Conservation (phyloP, 805 yeast genomes). For the baker's yeast (Saccharomyces cerevisiae) region DNA sequence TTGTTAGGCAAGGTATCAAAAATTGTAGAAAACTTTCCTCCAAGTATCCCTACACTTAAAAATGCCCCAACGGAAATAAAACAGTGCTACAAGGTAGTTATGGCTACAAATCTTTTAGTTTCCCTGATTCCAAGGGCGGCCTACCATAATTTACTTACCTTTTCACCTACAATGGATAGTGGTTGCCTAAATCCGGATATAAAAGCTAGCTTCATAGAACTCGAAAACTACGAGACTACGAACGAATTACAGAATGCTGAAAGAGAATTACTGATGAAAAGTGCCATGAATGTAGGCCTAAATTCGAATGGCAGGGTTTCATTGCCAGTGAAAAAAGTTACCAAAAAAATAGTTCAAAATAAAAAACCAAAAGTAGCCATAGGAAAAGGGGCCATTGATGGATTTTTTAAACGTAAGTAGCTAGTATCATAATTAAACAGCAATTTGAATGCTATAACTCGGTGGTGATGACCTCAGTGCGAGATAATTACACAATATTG, state of each 20-base stretch:
- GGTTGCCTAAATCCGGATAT: background rate
- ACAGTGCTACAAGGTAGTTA: conserved; percentile 29
- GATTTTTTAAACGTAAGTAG: conserved; percentile 46
- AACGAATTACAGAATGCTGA: conserved; percentile 5
- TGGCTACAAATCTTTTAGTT: conserved; percentile 36
- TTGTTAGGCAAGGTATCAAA: conserved; percentile 33
- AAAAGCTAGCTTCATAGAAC: background rate
- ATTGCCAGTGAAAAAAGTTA: conserved; percentile 16
- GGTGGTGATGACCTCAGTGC: background rate
- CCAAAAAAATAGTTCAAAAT: conserved; percentile 21
- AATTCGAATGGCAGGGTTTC: conserved; percentile 10
- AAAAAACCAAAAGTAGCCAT: conserved; percentile 40
- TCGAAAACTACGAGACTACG: background rate
- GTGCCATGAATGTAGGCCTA: conserved; percentile 26
- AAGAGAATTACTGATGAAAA: conserved; percentile 26
- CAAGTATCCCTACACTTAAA: conserved; percentile 27
- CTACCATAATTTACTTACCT: conserved; percentile 14
- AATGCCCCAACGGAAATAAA: conserved; percentile 30
- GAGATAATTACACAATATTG: background rate
- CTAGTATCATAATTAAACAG: background rate
- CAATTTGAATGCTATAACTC: background rate
- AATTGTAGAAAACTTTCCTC: conserved; percentile 35
- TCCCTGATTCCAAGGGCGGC: conserved; percentile 42
- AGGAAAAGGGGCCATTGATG: conserved; percentile 64
- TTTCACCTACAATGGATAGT: conserved; percentile 7